These are phyloP conservation scores for Globisporangium nagaii DNA, from an alignment of 352 stramenopile genomes.

Conservation along the genomic window DNA sequence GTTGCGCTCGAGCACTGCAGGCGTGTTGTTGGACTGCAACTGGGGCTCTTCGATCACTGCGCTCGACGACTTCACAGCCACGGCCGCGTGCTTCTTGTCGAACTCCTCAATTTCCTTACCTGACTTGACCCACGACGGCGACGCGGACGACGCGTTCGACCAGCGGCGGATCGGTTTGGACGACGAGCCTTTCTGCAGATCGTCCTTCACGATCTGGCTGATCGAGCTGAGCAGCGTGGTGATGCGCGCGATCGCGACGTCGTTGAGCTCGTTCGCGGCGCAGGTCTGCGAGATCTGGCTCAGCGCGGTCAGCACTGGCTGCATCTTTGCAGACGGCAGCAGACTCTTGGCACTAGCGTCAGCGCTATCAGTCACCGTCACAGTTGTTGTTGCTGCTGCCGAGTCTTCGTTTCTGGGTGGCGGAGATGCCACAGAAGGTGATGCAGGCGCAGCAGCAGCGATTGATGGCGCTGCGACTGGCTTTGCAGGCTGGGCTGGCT, in stretches of 20 bases:
- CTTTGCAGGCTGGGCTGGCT: background rate
- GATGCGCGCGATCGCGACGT: constrained; percentile 59
- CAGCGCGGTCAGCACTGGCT: constrained; percentile 31
- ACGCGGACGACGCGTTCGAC: constrained; percentile 21
- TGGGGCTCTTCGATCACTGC: no score
- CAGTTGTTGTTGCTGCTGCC: no score
- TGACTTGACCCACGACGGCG: constrained; percentile 30
- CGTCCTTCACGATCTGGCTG: constrained; percentile 61
- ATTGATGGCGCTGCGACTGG: background rate
- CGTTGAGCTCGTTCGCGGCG: constrained; percentile 49
- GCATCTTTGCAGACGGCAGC: constrained; percentile 25
- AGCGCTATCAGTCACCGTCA: background rate
- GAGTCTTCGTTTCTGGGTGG: constrained; percentile 2
- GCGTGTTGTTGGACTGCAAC: constrained; percentile 1
- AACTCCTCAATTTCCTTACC: constrained; percentile 32
- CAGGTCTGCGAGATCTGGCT: constrained; percentile 50
- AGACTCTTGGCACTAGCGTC: background rate
- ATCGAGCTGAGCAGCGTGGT: constrained; percentile 61
- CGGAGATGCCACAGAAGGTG: background rate
- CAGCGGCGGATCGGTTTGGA: constrained; percentile 40
- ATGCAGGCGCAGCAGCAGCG: background rate
- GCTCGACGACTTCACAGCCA: background rate
- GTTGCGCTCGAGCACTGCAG: constrained; percentile 20
- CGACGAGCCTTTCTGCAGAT: constrained; percentile 34
- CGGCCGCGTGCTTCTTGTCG: constrained; percentile 14